Conservation (phyloP, 768 basidiomycete species). For the Xerocomus spinulosus region DNA sequence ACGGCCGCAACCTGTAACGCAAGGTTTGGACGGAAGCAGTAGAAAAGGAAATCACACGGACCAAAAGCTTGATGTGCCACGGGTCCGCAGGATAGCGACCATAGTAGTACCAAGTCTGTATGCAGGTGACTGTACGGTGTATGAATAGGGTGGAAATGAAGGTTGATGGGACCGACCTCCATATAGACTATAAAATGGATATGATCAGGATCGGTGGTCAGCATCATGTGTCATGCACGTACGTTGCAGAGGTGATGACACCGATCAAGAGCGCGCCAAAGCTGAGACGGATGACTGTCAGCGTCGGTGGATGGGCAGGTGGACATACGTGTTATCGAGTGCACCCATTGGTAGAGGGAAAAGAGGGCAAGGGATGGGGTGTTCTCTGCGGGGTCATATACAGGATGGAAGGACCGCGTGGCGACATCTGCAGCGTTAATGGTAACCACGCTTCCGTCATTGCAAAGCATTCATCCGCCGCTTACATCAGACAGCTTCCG, state of each 20-base stretch:
- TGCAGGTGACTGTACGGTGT: constrained; percentile 42
- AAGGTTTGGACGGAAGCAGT: background rate
- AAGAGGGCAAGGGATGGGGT: background rate
- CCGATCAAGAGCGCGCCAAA: constrained; percentile 54
- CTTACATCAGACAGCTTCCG: constrained; percentile 13
- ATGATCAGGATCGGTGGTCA: background rate
- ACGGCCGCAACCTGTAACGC: constrained; percentile 45
- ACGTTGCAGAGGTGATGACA: constrained; percentile 50
- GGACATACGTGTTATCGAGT: constrained; percentile 38
- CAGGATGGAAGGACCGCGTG: constrained; percentile 3
- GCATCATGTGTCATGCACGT: constrained; percentile 23
- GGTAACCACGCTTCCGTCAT: constrained; percentile 21
- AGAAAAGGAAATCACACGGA: constrained; percentile 21
- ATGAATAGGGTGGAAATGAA: constrained; percentile 8
- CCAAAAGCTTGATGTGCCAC: constrained; percentile 48
- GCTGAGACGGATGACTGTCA: constrained; percentile 23
- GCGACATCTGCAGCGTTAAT: constrained; percentile 5
- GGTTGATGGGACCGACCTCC: constrained; percentile 37
- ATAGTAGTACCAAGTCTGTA: constrained; percentile 58
- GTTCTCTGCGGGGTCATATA: constrained; percentile 1
- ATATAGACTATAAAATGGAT: constrained; percentile 38
- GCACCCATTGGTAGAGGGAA: constrained; percentile 10
- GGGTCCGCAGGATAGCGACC: constrained; percentile 45
- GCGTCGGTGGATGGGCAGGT: background rate
- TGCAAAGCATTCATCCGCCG: constrained; percentile 23